These are phyloP conservation scores for Pythium phragmitis DNA, from an alignment of 352 stramenopile genomes.

Conservation along the genomic window DNA sequence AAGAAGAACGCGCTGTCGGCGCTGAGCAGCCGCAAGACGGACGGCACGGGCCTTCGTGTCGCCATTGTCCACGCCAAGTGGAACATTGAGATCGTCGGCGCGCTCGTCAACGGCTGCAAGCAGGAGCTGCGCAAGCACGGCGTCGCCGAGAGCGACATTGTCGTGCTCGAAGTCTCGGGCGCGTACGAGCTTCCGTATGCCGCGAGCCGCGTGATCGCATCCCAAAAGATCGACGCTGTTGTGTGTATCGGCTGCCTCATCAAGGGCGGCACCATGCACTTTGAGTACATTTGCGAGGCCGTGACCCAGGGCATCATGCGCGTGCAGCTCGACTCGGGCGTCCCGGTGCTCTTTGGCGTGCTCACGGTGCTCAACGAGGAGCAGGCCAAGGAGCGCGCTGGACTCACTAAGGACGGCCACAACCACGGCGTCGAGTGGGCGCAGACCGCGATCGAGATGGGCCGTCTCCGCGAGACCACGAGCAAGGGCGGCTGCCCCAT, in stretches of 20 bases:
- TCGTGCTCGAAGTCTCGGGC: conserved; percentile 89
- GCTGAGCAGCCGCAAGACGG: conserved; percentile 76
- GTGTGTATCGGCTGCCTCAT: conserved; percentile 94
- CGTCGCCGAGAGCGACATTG: conserved; percentile 67
- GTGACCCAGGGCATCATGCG: conserved; percentile 97
- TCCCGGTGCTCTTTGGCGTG: conserved; percentile 91
- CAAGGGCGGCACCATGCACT: conserved; percentile 99
- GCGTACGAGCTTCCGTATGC: conserved; percentile 97
- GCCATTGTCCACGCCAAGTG: conserved; percentile 86
- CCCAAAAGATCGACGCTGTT: conserved; percentile 95
- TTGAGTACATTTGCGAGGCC: conserved; percentile 98
- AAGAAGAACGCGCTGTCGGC: conserved; percentile 75
- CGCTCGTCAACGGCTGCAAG: conserved; percentile 63
- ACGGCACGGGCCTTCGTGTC: conserved; percentile 71
- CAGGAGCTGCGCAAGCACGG: conserved; percentile 60
- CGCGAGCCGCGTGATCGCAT: conserved; percentile 86
- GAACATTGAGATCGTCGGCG: conserved; percentile 81
- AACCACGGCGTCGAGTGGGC: conserved; percentile 97
- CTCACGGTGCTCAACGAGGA: conserved; percentile 96
- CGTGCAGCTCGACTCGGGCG: conserved; percentile 90
- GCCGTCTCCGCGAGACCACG: conserved; percentile 79
- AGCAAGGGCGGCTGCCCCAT: conserved; percentile 64
- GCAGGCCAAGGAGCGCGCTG: conserved; percentile 93
- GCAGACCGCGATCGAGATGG: conserved; percentile 97
- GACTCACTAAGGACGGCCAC: conserved; percentile 77